A percentile compares a stretch with the other conserved stretches of the same genome.
phyloP scores from a whole-genome alignment of 768 basidiomycete species.

The Collybia mongolica region DNA sequence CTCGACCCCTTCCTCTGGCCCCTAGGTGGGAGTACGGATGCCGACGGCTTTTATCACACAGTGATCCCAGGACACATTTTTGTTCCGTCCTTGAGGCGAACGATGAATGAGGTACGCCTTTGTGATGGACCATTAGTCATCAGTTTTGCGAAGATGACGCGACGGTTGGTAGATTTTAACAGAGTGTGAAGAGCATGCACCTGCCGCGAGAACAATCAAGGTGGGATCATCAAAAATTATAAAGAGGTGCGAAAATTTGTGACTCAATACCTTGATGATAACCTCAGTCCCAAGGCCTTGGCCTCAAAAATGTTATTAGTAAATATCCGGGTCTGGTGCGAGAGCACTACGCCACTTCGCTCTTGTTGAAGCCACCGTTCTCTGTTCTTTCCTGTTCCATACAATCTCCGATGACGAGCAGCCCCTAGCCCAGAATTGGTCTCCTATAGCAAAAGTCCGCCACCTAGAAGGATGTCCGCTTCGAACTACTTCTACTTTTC shows the following conservation, averaged over 20 bases:
- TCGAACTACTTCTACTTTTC: no score
- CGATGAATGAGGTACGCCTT: conserved; percentile 38
- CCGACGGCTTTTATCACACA: conserved; percentile 10
- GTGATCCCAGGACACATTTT: conserved; percentile 34
- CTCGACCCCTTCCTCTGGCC: conserved; percentile 26
- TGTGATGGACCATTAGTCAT: conserved; percentile 30
- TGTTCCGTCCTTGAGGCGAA: conserved; percentile 35
- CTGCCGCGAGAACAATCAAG: conserved; percentile 17
- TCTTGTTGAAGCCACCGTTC: no score
- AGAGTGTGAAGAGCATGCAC: conserved; percentile 43
- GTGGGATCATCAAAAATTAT: background rate
- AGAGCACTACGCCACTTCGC: no score
- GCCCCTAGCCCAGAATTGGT: no score
- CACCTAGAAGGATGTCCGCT: no score
- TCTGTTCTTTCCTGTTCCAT: no score
- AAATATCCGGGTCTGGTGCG: no score
- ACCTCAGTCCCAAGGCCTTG: no score
- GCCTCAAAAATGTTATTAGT: no score
- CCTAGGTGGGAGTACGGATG: conserved; percentile 2
- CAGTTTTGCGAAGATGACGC: conserved; percentile 38
- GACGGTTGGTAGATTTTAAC: conserved; percentile 30
- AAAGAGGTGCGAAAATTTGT: conserved; percentile 31
- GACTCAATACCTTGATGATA: no score
- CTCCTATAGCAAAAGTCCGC: no score
- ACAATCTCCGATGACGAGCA: no score